These are phyloP conservation scores for Afroboletus lepidellus DNA, from an alignment of 1,284 basidiomycete species.

Conservation along the genomic window DNA sequence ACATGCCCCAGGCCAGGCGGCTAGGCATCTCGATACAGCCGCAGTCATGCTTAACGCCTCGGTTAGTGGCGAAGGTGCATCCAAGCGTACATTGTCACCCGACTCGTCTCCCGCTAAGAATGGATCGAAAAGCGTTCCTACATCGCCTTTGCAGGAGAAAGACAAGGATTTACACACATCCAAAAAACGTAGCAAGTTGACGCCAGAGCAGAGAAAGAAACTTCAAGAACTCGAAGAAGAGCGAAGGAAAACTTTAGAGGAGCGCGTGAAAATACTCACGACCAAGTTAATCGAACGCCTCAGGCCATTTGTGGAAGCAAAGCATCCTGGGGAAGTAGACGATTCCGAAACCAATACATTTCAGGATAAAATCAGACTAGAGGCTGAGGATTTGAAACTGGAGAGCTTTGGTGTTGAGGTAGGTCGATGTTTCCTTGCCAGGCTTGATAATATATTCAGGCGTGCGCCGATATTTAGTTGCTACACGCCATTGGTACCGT, in stretches of 20 bases:
- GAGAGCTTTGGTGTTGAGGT: conserved; percentile 99
- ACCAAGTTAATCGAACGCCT: conserved; percentile 81
- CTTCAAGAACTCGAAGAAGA: conserved; percentile 79
- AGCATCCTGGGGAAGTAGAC: conserved; percentile 80
- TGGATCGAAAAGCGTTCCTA: conserved; percentile 26
- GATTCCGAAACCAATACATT: conserved; percentile 84
- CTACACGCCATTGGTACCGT: conserved; percentile 86
- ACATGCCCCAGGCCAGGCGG: conserved; percentile 4
- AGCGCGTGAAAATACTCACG: conserved; percentile 69
- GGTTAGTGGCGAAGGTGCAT: conserved; percentile 16
- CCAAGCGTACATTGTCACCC: conserved; percentile 15
- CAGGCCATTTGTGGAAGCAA: conserved; percentile 86
- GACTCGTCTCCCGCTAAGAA: conserved; percentile 24
- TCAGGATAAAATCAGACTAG: conserved; percentile 74
- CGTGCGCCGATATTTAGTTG: conserved; percentile 42
- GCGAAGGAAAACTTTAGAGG: conserved; percentile 76
- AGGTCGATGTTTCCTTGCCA: conserved; percentile 16
- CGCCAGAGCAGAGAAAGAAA: conserved; percentile 83
- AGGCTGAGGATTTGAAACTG: conserved; percentile 95
- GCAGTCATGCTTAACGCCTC: conserved; percentile 22
- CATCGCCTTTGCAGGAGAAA: conserved; percentile 32
- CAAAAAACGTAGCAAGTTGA: conserved; percentile 61
- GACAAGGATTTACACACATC: conserved; percentile 30
- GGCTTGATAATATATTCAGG: conserved; percentile 6
- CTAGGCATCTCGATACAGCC: conserved; percentile 12